Evolutionary conservation across 75 land plant genomes (phyloP), one percentile per base, ranked within the genome.

Genomic region (Selaginella tamariscina): DNA sequence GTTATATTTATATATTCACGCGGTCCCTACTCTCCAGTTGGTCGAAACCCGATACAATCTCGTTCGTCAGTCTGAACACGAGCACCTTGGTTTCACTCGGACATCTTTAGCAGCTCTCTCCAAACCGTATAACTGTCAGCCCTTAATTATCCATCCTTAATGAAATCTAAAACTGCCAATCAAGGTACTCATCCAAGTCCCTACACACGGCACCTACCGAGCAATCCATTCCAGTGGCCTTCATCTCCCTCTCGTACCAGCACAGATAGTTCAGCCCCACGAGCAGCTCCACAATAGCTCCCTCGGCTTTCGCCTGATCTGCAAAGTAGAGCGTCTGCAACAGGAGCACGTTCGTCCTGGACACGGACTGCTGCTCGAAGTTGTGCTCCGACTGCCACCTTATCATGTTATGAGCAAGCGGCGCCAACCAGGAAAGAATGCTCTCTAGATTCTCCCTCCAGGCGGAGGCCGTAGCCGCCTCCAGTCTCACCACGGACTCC

Each of bases 331-430:
- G 71, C 0, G 98, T 94, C 56, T 94, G 88, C 27, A 90, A 76
- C 62, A 94, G 79, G 33, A 94, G 85, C 49, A 91, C 82, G 68
- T 85, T 94, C 30, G 88, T 82, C 56, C 88, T 72, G 0, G 79
- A 66, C 27, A 85, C 85, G 54, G 87, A 71, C 56, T 89, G 98
- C 67, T 90, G 96, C 75, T 94, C 98, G 49, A 90, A 83, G 73
- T 90, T 94, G n/a, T 90, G 86, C 72, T 94, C 98, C 13, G 91
- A 85, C 69, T 94, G 98, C 98, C 98, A 94, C 71, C 96, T 68
- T 32, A 94, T 90, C 98, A 94, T 94, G 71, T 90, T 90, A 70
- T 94, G 96, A 1, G 98, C 98, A 72, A 94, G 57, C 2, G 96
- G 98, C 2, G 96, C 88, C 44, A 94, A 77, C 98, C 98, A 94